Evolutionary conservation across 306 rosid genomes (phyloP), one percentile per base, ranked within the genome.

Genomic region (Prunus padus): DNA sequence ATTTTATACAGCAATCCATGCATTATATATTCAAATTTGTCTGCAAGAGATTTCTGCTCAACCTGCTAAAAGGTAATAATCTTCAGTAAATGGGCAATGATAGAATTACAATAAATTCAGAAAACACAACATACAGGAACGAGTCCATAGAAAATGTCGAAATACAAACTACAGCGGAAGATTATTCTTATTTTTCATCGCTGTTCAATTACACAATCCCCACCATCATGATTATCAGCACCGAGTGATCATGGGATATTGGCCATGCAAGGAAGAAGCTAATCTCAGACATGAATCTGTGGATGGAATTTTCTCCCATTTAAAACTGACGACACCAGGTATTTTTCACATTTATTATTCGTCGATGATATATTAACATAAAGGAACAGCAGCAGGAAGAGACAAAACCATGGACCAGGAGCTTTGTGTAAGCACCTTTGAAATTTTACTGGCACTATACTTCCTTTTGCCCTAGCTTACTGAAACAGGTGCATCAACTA

Each of bases 11-110:
- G 69, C 77, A 85, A 81, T 42, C 98, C 97, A 74, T 89, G 89
- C 98, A 95, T 95, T 73, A 95, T 83, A 76, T 95, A 90, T 57
- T 95, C 97, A 85, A 95, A 95, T 80, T 95, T 92, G 77, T 92
- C 97, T 37, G 89, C 91, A 68, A 92, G 86, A 12, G 97, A 84
- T 79, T 86, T 86, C 81, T 83, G 31, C 74, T 95, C 93, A 72
- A 80, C 89, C 97, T 91, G 90, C 47, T 51, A 86, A 77, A 74
- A 31, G 62, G n/a, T 10, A 23, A 60, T 74, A 50, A 66, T 75
- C 69, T 52, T 71, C 37, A 81, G 23, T 61, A 42, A 52, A 70
- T 55, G 65, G 67, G 51, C 47, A 79, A 80, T 59, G 50, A 25
- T 0, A 44, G 26, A 3, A 11, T 54, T 64, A 15, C 16, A n/a